Base-by-base conservation (phyloP, 108 stramenopile genomes). In the Conticribra weissflogii region DNA sequence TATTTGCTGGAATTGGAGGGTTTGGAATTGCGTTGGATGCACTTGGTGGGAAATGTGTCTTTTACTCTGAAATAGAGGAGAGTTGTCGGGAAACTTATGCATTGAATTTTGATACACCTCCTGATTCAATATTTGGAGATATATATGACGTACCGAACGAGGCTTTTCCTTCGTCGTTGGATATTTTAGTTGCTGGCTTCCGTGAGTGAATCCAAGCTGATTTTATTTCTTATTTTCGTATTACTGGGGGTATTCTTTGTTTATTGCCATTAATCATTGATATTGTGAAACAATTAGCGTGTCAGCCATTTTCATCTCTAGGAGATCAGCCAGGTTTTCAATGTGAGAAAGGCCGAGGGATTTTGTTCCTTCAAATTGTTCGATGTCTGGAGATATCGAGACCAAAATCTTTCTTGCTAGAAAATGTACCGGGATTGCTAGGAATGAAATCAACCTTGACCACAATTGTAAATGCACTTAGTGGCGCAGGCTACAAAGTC, bases 1-100 rank as follows among this genome's bases (percentile, higher is more conserved):
- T 92, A 51, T 91, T 91, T 79, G 81, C 81, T 16, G 89, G 93
- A 16, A 85, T 94, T 47, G 93, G 93, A 54, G 93, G 93, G 1
- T 94, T 94, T 66, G 90, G 90, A 7, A 83, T 94, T 33, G 93
- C 88, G 0, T 71, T 94, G 58, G 83, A 91, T 59, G 80, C 82
- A 8, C 80, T 94, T 14, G 93, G 93, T 45, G 93, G 93, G 24
- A 53, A 63, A 59, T 91, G 90, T 62, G 60, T 91, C 0, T 91
- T 94, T 54, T 74, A 71, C n/a, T 88, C 86, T 8, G 93, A 94
- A 51, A 59, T 91, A 12, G 84, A 88, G 14, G 74, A 75, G 32
- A 32, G 73, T 30, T 85, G 86, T 53, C 78, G 85, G 17, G 70
- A 74, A 33, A 66, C 84, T 0, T 94, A 94, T 62, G 62, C 55